A percentile compares a stretch with the other conserved stretches of the same genome.
phyloP scores from a whole-genome alignment of 441 rosid species.

The Caryocar brasiliense region DNA sequence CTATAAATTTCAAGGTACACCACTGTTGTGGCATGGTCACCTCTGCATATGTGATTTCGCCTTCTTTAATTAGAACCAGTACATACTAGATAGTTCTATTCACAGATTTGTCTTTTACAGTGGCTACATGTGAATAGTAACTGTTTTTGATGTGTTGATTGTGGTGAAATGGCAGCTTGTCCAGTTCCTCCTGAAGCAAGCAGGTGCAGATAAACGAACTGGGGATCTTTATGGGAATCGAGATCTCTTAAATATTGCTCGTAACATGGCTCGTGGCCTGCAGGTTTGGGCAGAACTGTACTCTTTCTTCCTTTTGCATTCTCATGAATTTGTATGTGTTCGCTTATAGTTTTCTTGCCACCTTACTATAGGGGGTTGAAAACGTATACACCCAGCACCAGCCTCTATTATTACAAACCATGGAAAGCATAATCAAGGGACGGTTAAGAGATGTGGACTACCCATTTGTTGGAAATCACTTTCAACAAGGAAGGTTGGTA shows the following conservation, averaged over 20 bases:
- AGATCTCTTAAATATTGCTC: constrained; percentile 86
- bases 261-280: constrained; percentile 97
- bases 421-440: constrained; percentile 88
- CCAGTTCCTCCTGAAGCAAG: constrained; percentile 90
- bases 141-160: constrained; percentile 16
- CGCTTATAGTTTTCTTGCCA: constrained; percentile 2
- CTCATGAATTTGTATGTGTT: not conserved
- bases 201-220: constrained; percentile 81
- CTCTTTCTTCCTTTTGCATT: not conserved
- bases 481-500: constrained; percentile 87
- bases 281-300: constrained; percentile 39
- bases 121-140: not conserved
- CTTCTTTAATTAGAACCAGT: no score
- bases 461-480: constrained; percentile 88
- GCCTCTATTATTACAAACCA: constrained; percentile 84
- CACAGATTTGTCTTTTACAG: constrained; percentile 1
- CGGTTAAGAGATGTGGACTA: constrained; percentile 86
- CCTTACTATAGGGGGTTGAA: constrained; percentile 63
- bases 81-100: no score
- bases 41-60: not conserved
- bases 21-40: no score
- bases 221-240: constrained; percentile 93
- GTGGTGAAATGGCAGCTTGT: constrained; percentile 58
- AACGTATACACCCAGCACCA: constrained; percentile 97
- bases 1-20: no score